Base-by-base conservation (phyloP, 2,329 filamentous ascomycete species). In the Fusarium xylarioides region DNA sequence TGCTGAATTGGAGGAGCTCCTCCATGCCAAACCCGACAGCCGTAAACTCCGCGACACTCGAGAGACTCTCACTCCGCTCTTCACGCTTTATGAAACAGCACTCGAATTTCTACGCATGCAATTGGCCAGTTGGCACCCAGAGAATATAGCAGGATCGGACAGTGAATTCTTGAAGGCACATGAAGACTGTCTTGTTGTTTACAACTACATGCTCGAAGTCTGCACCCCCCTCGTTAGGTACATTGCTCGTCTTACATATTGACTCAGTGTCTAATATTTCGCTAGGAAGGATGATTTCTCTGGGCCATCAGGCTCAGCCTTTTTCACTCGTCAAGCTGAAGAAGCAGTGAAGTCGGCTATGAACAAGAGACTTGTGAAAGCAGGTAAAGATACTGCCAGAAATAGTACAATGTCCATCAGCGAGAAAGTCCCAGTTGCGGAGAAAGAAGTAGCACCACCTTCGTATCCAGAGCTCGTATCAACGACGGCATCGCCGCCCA, bases 401-500 rank as follows among this genome's bases (percentile, higher is more conserved):
- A 7, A 14, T 2, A 5, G 11, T 26, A 9, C 2, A 5, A 7
- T 11, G 7, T 10, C 8, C 21, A 30, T 2, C 7, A 26, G 18
- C 14, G 21, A 32, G 8, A 28, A 46, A 19, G 1, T 5, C 1
- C 32, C 40, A 16, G 14, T 16, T 2, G 11, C 34, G 5, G 42
- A 38, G 11, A 46, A 37, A 16, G n/a, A 19, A 5, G 46, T 43
- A 2, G n/a, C 16, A 5, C 54, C 63, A 7, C 65, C 63, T 1
- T 30, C 54, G 12, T 67, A 67, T 32, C 28, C 40, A 7, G 18
- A 5, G 0, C 35, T 10, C 2, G 18, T 14, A 7, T 23, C 34
- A 11, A 19, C 30, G 4, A 10, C 18, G 0, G 7, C 18, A 12
- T 7, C 16, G 7, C n/a, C 16, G 15, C 9, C 5, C 3, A 32